Percentiles rank a stretch among this genome's conserved stretches.
These are phyloP conservation scores for Penicillium paxilli DNA, from an alignment of 495 filamentous ascomycete species.

Conservation along the genomic window DNA sequence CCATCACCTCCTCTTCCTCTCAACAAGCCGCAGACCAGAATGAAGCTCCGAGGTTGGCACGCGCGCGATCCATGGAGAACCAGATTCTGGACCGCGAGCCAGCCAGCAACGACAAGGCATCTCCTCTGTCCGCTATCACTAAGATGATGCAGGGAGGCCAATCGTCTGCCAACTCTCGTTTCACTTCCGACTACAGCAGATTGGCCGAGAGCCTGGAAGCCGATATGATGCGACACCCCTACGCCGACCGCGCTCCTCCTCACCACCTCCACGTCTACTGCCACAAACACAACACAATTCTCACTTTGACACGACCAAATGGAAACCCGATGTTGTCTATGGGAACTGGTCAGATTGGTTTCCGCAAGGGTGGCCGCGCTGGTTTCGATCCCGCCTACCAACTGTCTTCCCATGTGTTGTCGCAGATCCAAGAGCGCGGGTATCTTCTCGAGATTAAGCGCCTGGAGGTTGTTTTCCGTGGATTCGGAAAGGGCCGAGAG, in stretches of 20 bases:
- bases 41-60: constrained; percentile 10
- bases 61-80: constrained; percentile 26
- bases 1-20: constrained; percentile 29
- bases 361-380: constrained; percentile 73
- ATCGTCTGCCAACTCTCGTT: constrained; percentile 13
- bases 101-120: constrained; percentile 16
- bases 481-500: constrained; percentile 82
- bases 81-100: constrained; percentile 31
- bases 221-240: constrained; percentile 39
- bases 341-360: constrained; percentile 80
- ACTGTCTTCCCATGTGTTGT: constrained; percentile 73
- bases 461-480: constrained; percentile 76
- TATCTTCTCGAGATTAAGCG: constrained; percentile 54
- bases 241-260: constrained; percentile 46
- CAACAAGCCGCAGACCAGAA: constrained; percentile 10
- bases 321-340: constrained; percentile 73
- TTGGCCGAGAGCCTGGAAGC: constrained; percentile 39
- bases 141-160: constrained; percentile 32
- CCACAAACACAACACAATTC: constrained; percentile 89
- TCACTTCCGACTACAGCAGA: constrained; percentile 29
- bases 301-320: constrained; percentile 82
- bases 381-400: constrained; percentile 95
- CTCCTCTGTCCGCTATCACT: constrained; percentile 33
- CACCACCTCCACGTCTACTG: constrained; percentile 87
- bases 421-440: constrained; percentile 73